phyloP scores from a whole-genome alignment of 768 basidiomycete species.

The Mycena rosella region DNA sequence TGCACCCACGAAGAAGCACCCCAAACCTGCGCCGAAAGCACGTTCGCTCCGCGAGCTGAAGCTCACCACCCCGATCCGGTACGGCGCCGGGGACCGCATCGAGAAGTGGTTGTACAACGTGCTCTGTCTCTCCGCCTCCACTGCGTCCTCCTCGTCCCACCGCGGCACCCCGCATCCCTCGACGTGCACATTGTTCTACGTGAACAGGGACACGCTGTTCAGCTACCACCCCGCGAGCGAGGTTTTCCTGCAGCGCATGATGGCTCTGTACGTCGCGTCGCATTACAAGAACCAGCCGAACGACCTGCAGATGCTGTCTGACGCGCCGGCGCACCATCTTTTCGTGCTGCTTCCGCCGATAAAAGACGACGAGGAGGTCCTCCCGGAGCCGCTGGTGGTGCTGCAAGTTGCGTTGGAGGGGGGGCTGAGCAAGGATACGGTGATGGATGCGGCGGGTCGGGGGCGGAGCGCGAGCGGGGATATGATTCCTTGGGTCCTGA shows the following conservation, averaged over 20 bases:
- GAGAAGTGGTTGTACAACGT: slow-evolving; percentile 95
- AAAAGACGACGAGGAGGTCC: slow-evolving; percentile 87
- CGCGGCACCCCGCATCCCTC: slow-evolving; percentile 95
- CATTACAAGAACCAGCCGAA: slow-evolving; percentile 99
- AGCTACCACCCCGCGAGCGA: slow-evolving; percentile 98
- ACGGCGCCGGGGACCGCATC: slow-evolving; percentile 85
- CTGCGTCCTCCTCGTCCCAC: slow-evolving; percentile 56
- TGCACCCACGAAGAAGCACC: slow-evolving; percentile 65
- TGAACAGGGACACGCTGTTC: slow-evolving; percentile 96
- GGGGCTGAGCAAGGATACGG: slow-evolving; percentile 85
- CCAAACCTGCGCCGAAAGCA: slow-evolving; percentile 72
- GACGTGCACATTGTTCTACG: slow-evolving; percentile 94
- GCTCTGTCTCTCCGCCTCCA: slow-evolving; percentile 91
- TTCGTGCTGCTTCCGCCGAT: slow-evolving; percentile 96
- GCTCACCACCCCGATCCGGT: slow-evolving; percentile 95
- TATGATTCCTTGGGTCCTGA: slow-evolving; percentile 97
- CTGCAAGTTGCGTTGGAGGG: slow-evolving; percentile 97
- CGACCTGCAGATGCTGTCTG: slow-evolving; percentile 96
- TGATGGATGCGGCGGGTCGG: slow-evolving; percentile 87
- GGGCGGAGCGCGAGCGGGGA: slow-evolving; percentile 93
- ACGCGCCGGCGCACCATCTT: slow-evolving; percentile 96
- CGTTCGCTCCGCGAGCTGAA: slow-evolving; percentile 93
- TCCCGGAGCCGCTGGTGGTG: slow-evolving; percentile 96
- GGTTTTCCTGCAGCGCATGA: slow-evolving; percentile 97
- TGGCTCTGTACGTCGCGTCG: slow-evolving; percentile 96